phyloP scores from a whole-genome alignment of 495 filamentous ascomycete species.

The Penicillium parvum region DNA sequence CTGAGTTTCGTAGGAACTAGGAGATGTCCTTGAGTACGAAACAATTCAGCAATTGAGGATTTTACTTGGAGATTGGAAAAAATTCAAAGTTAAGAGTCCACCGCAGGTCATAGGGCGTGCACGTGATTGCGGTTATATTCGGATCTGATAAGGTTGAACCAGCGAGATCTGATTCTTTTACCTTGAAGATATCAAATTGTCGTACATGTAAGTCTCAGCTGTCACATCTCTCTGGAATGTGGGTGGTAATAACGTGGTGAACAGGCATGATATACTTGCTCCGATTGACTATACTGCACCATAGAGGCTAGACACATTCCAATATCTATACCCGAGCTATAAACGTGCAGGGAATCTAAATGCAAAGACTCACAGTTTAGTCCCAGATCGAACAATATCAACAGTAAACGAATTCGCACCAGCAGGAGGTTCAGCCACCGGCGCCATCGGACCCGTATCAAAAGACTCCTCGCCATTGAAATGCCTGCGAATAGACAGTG shows the following conservation, averaged over 20 bases:
- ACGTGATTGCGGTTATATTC: slow-evolving; percentile 5
- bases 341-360: too few species aligned
- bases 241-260: too few species aligned
- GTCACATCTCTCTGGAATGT: too few species aligned
- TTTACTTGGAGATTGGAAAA: too few species aligned
- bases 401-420: neutral
- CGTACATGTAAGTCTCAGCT: too few species aligned
- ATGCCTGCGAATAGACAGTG: slow-evolving; percentile 57
- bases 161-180: neutral
- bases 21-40: neutral
- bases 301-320: too few species aligned
- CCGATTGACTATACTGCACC: too few species aligned
- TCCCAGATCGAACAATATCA: slow-evolving; percentile 4
- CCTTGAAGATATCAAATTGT: too few species aligned
- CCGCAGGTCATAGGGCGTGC: slow-evolving; percentile 5
- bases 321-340: too few species aligned
- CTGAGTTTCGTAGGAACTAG: neutral
- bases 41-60: too few species aligned
- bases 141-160: neutral
- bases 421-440: slow-evolving; percentile 10
- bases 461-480: slow-evolving; percentile 76
- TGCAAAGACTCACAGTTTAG: slow-evolving; percentile 16
- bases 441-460: slow-evolving; percentile 41
- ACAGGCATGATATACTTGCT: too few species aligned
- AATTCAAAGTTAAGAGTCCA: neutral